Evolutionary conservation across 2,329 filamentous ascomycete species (phyloP), one percentile per base, ranked within the genome.

Genomic region (Fusarium euwallaceae): DNA sequence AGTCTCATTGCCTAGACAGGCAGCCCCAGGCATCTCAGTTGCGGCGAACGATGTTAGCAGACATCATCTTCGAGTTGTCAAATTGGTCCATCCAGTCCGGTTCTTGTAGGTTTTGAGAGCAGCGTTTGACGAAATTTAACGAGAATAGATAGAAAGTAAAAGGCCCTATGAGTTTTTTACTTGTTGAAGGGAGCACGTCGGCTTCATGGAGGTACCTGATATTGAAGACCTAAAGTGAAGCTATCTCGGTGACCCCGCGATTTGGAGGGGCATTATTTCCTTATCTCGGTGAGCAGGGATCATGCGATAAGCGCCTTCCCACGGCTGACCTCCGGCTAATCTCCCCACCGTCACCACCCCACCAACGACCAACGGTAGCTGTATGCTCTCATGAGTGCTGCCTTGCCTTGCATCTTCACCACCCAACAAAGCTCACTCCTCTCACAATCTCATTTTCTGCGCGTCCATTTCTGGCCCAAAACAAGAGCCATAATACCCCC

Each of bases 301-400:
- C 14, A n/a, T 6, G 5, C 53, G 66, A 73, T 72, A 66, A 70
- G 68, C 29, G 36, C 24, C 14, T 39, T 20, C 32, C 16, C 8
- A 39, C 75, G 75, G 75, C 34, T 72, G 65, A 77, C 70, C 60
- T 36, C 27, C 75, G 75, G 51, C 53, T 61, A 24, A 9, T 36
- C n/a, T 45, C 60, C 45, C 6, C 27, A 63, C 66, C 75, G 64
- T 76, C 72, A 76, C 70, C 70, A 73, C 43, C 45, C 62, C 45
- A 75, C 70, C 70, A 70, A 69, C 75, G 61, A 53, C 64, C 48
- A 63, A 27, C 41, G 61, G 61, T 27, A 74, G 73, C 73, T 77
- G 55, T 71, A 53, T 48, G 43, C 43, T 48, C 68, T 67, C 63
- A 73, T 73, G 69, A 75, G 62, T 45, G 56, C 56, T 66, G 73